Evolutionary conservation across 129 eudicot genomes (phyloP).

Genomic region (Flaveria trinervia): DNA sequence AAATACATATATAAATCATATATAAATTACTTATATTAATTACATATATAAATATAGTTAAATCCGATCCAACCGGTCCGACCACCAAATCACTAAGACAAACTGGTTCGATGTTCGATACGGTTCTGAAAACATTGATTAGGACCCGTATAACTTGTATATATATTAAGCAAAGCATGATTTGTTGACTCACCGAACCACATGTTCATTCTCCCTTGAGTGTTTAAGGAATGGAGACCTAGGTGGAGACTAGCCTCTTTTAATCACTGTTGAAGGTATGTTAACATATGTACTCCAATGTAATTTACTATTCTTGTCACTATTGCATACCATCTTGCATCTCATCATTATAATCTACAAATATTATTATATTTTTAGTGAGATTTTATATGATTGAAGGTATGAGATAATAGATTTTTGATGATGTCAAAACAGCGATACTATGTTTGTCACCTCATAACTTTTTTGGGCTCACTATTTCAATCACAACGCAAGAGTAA

Average conservation of each 20-base stretch:
- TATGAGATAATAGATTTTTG: background rate
- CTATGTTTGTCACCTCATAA: conserved; percentile 34
- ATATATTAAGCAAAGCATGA: background rate
- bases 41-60: too few relatives aligned
- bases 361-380: too few relatives aligned
- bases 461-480: conserved; percentile 19
- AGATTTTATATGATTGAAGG: background rate
- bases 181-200: conserved; percentile 34
- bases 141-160: too few relatives aligned
- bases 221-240: conserved; percentile 25
- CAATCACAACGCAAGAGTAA: conserved; percentile 15
- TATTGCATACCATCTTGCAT: conserved; percentile 15
- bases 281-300: conserved; percentile 25
- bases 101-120: too few relatives aligned
- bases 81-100: too few relatives aligned
- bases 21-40: too few relatives aligned
- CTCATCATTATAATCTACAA: background rate
- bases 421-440: conserved; percentile 10
- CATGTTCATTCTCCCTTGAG: conserved; percentile 1
- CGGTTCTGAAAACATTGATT: too few relatives aligned
- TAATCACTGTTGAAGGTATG: conserved; percentile 36
- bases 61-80: too few relatives aligned
- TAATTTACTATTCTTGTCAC: conserved; percentile 38
- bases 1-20: too few relatives aligned
- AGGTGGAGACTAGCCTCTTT: conserved; percentile 19